phyloP scores from a whole-genome alignment of 805 yeast species.

The Clavispora carvajalis region DNA sequence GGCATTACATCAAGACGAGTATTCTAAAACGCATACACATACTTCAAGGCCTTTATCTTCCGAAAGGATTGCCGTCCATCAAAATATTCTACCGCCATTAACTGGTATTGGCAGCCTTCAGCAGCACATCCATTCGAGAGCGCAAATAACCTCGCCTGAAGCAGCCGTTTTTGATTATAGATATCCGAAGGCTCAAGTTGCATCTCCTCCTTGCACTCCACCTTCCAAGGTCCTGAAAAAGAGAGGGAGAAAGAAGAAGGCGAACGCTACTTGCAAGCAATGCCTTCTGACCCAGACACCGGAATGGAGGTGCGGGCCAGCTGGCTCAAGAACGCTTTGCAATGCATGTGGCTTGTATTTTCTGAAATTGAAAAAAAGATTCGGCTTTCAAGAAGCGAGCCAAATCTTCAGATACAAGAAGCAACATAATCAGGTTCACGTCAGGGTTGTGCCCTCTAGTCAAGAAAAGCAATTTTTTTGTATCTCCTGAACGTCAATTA shows the following conservation, averaged over 20 bases:
- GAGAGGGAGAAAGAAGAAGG: slow-evolving; percentile 16
- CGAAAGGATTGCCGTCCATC: too few relatives aligned
- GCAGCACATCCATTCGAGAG: neutral
- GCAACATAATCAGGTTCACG: slow-evolving; percentile 9
- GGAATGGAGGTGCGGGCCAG: slow-evolving; percentile 91
- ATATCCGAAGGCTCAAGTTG: neutral
- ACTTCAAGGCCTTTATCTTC: too few relatives aligned
- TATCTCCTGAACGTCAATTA: neutral
- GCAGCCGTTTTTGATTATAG: neutral
- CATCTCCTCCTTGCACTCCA: slow-evolving; percentile 1
- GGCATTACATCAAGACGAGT: neutral
- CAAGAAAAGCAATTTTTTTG: slow-evolving; percentile 4
- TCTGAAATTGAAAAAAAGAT: slow-evolving; percentile 51
- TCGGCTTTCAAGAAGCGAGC: slow-evolving; percentile 39
- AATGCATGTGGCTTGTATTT: slow-evolving; percentile 88
- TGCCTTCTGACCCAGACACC: slow-evolving; percentile 52
- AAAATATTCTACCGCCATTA: neutral
- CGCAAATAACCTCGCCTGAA: neutral
- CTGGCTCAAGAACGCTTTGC: slow-evolving; percentile 75
- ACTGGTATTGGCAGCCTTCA: neutral
- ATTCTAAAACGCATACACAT: neutral
- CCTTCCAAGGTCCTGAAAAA: slow-evolving; percentile 7
- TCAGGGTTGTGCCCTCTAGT: slow-evolving; percentile 12
- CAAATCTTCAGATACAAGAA: slow-evolving; percentile 12
- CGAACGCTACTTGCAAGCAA: slow-evolving; percentile 13